Percentiles rank a stretch among this genome's conserved stretches.
Conservation (phyloP, 257 asterid genomes). For the Striga asiatica region DNA sequence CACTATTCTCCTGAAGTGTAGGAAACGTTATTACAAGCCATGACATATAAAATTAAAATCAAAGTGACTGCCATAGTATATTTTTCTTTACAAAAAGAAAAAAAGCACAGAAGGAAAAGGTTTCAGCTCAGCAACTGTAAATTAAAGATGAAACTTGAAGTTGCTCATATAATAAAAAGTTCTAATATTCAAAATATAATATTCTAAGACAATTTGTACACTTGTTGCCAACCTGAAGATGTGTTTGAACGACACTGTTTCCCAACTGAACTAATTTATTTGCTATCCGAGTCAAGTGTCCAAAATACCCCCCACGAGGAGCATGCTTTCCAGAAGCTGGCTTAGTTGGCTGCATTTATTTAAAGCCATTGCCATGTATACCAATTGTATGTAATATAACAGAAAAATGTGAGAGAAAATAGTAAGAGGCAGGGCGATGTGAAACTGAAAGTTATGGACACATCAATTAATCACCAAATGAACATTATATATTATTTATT, state of each 20-base stretch:
- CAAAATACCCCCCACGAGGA: conserved; percentile 77
- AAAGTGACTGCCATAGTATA: neutral
- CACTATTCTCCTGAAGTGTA: conserved; percentile 51
- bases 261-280: conserved; percentile 70
- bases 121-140: no score
- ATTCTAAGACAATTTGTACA: no score
- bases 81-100: no score
- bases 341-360: conserved; percentile 59
- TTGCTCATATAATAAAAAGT: neutral
- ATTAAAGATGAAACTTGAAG: no score
- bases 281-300: conserved; percentile 75
- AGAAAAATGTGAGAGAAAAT: neutral
- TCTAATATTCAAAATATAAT: no score
- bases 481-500: neutral
- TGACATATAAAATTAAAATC: neutral
- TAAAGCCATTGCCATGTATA: neutral
- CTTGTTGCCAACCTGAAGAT: conserved; percentile 50
- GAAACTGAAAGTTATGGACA: neutral
- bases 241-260: conserved; percentile 46
- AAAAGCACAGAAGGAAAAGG: no score
- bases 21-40: conserved; percentile 8
- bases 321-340: conserved; percentile 55
- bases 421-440: neutral
- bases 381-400: conserved; percentile 10
- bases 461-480: neutral